Conservation (phyloP, 2,329 filamentous ascomycete species). For the Septoria petroselini region DNA sequence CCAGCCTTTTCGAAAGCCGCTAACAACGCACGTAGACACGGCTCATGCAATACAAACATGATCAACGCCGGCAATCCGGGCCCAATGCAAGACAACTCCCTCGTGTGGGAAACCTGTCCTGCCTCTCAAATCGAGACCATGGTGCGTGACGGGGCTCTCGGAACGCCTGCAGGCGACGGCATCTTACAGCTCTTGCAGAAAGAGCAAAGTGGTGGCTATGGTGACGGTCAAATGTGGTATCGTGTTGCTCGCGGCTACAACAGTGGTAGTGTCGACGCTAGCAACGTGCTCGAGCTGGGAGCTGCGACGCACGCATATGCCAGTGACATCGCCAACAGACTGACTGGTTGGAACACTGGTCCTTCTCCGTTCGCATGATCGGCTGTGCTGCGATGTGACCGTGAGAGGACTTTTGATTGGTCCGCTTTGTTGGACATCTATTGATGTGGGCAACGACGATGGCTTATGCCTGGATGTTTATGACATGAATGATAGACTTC, state of each 20-base stretch:
- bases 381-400: no score
- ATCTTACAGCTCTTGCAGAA: slow-evolving; percentile 41
- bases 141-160: slow-evolving; percentile 45
- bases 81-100: slow-evolving; percentile 36
- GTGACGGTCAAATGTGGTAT: slow-evolving; percentile 9
- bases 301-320: neutral
- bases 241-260: slow-evolving; percentile 4
- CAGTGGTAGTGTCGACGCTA: neutral
- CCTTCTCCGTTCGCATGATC: neutral
- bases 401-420: no score
- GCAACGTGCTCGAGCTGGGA: neutral
- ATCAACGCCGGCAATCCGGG: slow-evolving; percentile 29
- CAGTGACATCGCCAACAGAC: slow-evolving; percentile 1
- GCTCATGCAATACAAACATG: slow-evolving; percentile 38
- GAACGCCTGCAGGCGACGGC: slow-evolving; percentile 45
- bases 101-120: slow-evolving; percentile 25
- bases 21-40: slow-evolving; percentile 38
- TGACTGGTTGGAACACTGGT: neutral
- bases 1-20: neutral
- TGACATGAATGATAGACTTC: no score
- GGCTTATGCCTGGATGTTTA: no score
- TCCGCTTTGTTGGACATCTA: no score
- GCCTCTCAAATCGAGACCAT: slow-evolving; percentile 39
- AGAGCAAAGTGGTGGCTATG: slow-evolving; percentile 5
- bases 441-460: no score